Evolutionary conservation across 495 filamentous ascomycete species (phyloP), one percentile per base, ranked within the genome.

Genomic region (Platismatia glauca): DNA sequence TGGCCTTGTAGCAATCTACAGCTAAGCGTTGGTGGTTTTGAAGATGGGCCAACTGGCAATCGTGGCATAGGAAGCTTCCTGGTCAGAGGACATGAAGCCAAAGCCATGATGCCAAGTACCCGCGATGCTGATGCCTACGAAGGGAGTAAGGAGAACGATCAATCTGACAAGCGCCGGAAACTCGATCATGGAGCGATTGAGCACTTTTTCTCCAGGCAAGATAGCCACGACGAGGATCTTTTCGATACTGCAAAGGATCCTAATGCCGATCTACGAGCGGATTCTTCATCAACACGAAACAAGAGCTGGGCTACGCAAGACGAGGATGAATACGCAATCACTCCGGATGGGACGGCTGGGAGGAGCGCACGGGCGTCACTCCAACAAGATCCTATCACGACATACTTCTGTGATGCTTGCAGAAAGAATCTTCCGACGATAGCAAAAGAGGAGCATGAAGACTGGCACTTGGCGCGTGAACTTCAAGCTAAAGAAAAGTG

Each of bases 381-480:
- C n/a, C 63, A 69, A n/a, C 74, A 80, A 60, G 65, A 68, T 57
- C 70, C 73, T 63, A 73, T 76, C 50, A 77, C 73, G 27, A 71
- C 76, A 18, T 84, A 82, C 72, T 73, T 74, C 63, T 97, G 93
- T 72, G 66, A 74, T 57, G 83, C 81, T 53, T 97, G 94, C 75
- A 78, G 78, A 58, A 77, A 78, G 64, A 64, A 72, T 38, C 69
- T 95, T 29, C 76, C 75, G 15, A 71, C 75, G n/a, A 69, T 76
- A 65, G 80, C 84, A 39, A 77, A 85, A 69, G 81, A 84, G 58
- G 91, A 89, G 75, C 94, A 98, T 70, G 80, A 89, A 46, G 94
- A 98, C 71, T 98, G 91, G 89, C 94, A 98, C 76, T 90, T 96
- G 73, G 94, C 94, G 46, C 91, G 89, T 77, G 85, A 89, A 67